phyloP scores from a whole-genome alignment of 805 yeast species.

The Kuraishia borneana region DNA sequence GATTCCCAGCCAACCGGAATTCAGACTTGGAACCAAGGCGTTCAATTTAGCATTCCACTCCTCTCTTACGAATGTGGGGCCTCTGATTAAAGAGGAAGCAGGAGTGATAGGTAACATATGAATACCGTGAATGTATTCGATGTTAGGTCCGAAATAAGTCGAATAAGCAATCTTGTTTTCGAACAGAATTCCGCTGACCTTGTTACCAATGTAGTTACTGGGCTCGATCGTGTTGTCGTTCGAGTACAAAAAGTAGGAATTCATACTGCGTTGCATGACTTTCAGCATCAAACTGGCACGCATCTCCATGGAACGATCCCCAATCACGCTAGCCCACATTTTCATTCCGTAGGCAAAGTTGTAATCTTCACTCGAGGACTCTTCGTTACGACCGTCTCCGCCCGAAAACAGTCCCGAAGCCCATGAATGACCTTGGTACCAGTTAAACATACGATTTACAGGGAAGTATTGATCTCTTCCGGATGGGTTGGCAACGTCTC shows the following conservation, averaged over 20 bases:
- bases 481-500: constrained; percentile 58
- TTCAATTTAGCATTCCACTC: constrained; percentile 50
- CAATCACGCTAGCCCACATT: constrained; percentile 48
- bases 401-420: constrained; percentile 62
- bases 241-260: constrained; percentile 40
- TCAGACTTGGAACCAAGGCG: constrained; percentile 32
- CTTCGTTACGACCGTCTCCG: constrained; percentile 73
- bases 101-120: constrained; percentile 72
- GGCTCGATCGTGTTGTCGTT: constrained; percentile 50
- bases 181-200: constrained; percentile 63
- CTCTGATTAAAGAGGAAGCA: constrained; percentile 48
- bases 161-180: constrained; percentile 67
- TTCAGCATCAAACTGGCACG: constrained; percentile 54
- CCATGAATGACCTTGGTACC: constrained; percentile 73
- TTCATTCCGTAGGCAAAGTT: constrained; percentile 61
- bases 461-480: constrained; percentile 49
- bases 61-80: constrained; percentile 40
- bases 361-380: constrained; percentile 65
- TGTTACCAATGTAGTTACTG: constrained; percentile 40
- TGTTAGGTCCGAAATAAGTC: constrained; percentile 64
- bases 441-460: constrained; percentile 57
- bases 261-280: constrained; percentile 41
- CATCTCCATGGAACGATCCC: constrained; percentile 37
- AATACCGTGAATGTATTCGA: constrained; percentile 68
- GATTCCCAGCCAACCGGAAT: constrained; percentile 65